phyloP scores from a whole-genome alignment of 768 basidiomycete species.

The Xanthoconium stramineum region DNA sequence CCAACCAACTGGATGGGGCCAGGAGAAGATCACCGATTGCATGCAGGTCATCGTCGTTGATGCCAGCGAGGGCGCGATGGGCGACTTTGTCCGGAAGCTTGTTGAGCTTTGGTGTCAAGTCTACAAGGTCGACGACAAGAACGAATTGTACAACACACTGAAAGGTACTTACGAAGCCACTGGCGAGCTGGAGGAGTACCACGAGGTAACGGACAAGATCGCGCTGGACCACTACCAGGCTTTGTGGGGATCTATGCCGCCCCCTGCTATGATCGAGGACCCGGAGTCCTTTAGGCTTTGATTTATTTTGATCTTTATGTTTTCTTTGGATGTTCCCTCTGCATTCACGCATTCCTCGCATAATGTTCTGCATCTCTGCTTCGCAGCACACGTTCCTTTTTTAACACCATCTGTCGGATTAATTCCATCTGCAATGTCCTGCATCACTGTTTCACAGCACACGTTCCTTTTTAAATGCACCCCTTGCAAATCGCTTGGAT shows the following conservation, averaged over 20 bases:
- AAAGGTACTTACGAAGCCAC: conserved; percentile 19
- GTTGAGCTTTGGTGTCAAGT: conserved; percentile 27
- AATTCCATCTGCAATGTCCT: background rate
- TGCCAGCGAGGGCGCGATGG: conserved; percentile 25
- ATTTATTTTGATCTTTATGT: background rate
- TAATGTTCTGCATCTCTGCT: background rate
- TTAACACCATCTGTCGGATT: background rate
- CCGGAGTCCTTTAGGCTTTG: background rate
- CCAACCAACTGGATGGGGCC: conserved; percentile 17
- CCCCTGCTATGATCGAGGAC: conserved; percentile 4
- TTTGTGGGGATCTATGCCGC: conserved; percentile 26
- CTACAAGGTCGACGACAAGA: conserved; percentile 20
- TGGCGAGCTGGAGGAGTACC: conserved; percentile 27
- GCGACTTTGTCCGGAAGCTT: conserved; percentile 29
- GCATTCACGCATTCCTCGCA: background rate
- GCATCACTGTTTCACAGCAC: background rate
- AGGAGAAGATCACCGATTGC: conserved; percentile 23
- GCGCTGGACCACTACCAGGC: conserved; percentile 19
- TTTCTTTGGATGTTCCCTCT: background rate
- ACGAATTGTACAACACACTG: conserved; percentile 19
- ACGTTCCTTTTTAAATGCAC: background rate
- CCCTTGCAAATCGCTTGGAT: too few species aligned
- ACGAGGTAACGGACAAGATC: conserved; percentile 6
- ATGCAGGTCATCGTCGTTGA: conserved; percentile 32
- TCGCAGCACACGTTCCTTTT: background rate